phyloP scores from a whole-genome alignment of 441 rosid species.

The Dalechampia spathulata region DNA sequence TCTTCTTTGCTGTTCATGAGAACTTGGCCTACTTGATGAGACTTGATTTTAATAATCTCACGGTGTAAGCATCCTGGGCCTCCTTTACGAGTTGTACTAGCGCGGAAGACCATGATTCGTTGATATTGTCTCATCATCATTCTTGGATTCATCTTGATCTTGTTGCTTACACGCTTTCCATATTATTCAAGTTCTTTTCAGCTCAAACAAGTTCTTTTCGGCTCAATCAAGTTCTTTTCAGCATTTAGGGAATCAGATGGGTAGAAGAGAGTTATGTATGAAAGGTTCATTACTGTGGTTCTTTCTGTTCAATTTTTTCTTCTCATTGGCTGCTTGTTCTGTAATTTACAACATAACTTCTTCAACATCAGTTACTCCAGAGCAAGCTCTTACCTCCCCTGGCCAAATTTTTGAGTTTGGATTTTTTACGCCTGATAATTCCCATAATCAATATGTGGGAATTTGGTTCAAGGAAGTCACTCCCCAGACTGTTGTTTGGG shows the following conservation, averaged over 20 bases:
- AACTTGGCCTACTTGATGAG: too few relatives aligned
- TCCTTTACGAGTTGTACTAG: neutral
- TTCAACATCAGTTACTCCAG: constrained; percentile 32
- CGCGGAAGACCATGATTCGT: neutral
- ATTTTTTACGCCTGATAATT: constrained; percentile 38
- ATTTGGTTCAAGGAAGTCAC: constrained; percentile 57
- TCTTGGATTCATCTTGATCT: neutral
- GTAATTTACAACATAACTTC: constrained; percentile 22
- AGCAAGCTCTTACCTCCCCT: constrained; percentile 37
- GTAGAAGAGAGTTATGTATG: neutral
- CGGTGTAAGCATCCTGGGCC: neutral
- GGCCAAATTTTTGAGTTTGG: constrained; percentile 49
- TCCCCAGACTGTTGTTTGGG: constrained; percentile 46
- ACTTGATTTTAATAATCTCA: neutral
- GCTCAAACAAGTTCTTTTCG: too few relatives aligned
- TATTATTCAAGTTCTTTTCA: neutral
- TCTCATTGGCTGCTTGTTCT: neutral
- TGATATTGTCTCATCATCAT: neutral
- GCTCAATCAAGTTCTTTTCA: too few relatives aligned
- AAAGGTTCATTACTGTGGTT: neutral
- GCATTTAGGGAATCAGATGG: constrained; percentile 14
- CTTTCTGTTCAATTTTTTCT: neutral
- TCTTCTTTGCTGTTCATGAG: neutral
- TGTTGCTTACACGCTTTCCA: neutral
- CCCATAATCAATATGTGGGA: constrained; percentile 47